phyloP scores from a whole-genome alignment of 2,329 filamentous ascomycete species.

The Microdochium bolleyi region DNA sequence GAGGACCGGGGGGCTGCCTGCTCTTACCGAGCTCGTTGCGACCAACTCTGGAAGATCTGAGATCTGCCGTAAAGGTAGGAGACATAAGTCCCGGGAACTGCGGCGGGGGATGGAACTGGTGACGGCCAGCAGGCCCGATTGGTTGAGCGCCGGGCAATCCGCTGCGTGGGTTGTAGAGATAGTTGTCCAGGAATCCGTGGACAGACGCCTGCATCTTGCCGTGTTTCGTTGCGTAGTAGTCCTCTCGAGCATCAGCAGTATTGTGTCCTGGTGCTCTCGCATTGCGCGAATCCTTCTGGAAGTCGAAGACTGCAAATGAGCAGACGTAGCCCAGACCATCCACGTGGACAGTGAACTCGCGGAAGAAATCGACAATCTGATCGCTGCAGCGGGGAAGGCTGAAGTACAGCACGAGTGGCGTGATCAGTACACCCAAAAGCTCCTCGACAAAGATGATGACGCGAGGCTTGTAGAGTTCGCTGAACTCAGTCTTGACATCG shows the following conservation, averaged over 20 bases:
- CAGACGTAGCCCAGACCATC: slow-evolving; percentile 94
- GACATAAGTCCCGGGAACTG: slow-evolving; percentile 65
- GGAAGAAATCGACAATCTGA: slow-evolving; percentile 93
- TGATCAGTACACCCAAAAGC: slow-evolving; percentile 84
- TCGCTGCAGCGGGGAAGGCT: slow-evolving; percentile 84
- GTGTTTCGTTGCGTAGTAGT: slow-evolving; percentile 92
- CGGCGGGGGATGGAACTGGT: slow-evolving; percentile 67
- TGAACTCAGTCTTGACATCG: slow-evolving; percentile 86
- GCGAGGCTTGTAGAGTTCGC: slow-evolving; percentile 85
- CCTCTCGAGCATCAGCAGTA: slow-evolving; percentile 65
- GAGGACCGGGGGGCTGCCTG: slow-evolving; percentile 15
- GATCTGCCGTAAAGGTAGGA: slow-evolving; percentile 47
- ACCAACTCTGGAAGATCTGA: slow-evolving; percentile 42
- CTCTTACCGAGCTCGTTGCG: slow-evolving; percentile 29
- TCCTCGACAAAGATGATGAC: slow-evolving; percentile 89
- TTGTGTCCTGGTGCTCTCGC: slow-evolving; percentile 27
- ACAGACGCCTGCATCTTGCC: slow-evolving; percentile 98
- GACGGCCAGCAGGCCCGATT: slow-evolving; percentile 36
- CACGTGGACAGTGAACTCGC: slow-evolving; percentile 94
- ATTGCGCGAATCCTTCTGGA: slow-evolving; percentile 66
- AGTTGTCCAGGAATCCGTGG: slow-evolving; percentile 90
- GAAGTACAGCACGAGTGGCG: slow-evolving; percentile 80
- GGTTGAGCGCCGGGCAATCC: slow-evolving; percentile 55
- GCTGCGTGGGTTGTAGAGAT: slow-evolving; percentile 66
- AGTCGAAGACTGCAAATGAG: slow-evolving; percentile 95